Evolutionary conservation across 2,329 filamentous ascomycete species (phyloP).

Genomic region (Neonectria sp.): DNA sequence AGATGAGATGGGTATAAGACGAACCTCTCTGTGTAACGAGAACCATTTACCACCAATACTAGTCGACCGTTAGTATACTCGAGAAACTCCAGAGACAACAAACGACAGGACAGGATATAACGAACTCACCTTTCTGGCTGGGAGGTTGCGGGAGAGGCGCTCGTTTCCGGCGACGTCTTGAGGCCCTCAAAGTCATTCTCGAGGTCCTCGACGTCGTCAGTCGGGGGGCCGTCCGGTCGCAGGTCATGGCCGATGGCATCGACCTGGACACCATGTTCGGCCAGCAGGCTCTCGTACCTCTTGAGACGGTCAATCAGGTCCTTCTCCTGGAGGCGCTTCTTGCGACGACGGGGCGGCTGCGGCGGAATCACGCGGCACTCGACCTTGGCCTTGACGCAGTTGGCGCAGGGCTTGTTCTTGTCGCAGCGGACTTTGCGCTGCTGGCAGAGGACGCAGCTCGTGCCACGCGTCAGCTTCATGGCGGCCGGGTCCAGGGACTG

Average conservation of each 20-base stretch:
- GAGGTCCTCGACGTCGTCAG: constrained; percentile 70
- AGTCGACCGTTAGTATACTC: constrained; percentile 28
- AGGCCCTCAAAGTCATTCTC: constrained; percentile 70
- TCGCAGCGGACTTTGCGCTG: constrained; percentile 84
- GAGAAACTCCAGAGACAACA: neutral
- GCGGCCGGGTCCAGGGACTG: constrained; percentile 57
- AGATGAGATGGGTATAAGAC: constrained; percentile 38
- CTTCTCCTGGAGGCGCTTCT: constrained; percentile 78
- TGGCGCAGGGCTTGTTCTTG: constrained; percentile 79
- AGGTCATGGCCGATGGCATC: constrained; percentile 73
- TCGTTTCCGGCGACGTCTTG: constrained; percentile 66
- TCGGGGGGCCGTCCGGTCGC: constrained; percentile 47
- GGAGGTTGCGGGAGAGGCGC: constrained; percentile 52
- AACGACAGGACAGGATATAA: no score
- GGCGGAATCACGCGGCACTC: constrained; percentile 74
- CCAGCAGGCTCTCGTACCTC: constrained; percentile 77
- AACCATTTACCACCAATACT: constrained; percentile 58
- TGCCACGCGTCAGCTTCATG: constrained; percentile 71
- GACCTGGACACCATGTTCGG: constrained; percentile 77
- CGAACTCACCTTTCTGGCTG: constrained; percentile 47
- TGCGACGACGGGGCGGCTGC: constrained; percentile 70
- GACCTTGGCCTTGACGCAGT: constrained; percentile 74
- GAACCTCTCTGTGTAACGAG: constrained; percentile 67
- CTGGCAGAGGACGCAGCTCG: constrained; percentile 81
- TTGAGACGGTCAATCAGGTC: constrained; percentile 79